Evolutionary conservation across 176 grass and related monocot species (phyloP), one percentile per base, ranked within the genome.

Genomic region (Carex littledalei): DNA sequence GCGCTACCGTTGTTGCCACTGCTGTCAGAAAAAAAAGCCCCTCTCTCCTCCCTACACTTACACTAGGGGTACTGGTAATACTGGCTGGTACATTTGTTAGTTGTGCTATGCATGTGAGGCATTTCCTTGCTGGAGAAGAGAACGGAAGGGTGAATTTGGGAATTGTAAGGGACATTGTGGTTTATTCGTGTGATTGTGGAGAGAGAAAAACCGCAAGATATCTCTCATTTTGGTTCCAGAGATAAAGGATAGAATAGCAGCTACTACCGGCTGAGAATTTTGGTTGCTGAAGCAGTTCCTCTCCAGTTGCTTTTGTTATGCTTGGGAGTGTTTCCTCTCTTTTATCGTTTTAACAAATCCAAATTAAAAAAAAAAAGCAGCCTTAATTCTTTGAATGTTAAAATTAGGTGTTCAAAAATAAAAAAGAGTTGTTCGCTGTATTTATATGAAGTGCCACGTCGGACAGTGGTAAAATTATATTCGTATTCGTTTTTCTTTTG

Each of bases 81-180:
- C 6, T 50, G 21, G 63, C 81, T 67, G 56, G 41, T 67, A 8
- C 37, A 83, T 63, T 66, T 26, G 81, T 32, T 29, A 31, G 39
- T 29, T 52, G 74, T 78, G 74, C 47, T 3, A 34, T 66, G 62
- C 81, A 83, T 18, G 35, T 83, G 2, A 50, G 13, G 3, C 80
- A 83, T 50, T 50, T 64, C 20, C 81, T 47, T 29, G 79, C 5
- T 24, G 56, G 56, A 50, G 63, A 69, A 68, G 81, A 83, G 63
- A 50, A 67, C 2, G 81, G 81, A 67, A 69, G 62, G 62, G 62
- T 67, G 81, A 83, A 83, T 67, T 83, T 83, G 39, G 81, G 81
- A 68, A 83, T 67, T 53, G 81, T 67, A 11, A 83, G 61, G 39
- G 32, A 63, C 79, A 67, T 67, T 67, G 49, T 83, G 10, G 20